Conservation (phyloP, 208 protist genomes). For the Crithidia mellificae region DNA sequence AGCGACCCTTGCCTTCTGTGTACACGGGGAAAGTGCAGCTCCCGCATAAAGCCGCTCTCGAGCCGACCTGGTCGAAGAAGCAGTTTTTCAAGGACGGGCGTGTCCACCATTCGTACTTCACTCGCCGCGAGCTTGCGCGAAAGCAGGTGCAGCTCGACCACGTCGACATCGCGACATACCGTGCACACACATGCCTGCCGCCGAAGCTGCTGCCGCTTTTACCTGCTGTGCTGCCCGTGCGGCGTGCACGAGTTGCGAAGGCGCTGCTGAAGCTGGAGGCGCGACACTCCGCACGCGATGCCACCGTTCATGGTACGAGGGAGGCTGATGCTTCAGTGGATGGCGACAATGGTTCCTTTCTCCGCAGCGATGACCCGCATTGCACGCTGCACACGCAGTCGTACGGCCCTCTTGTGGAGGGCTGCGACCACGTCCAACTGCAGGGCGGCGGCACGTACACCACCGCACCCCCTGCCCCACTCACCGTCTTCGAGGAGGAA, state of each 20-base stretch:
- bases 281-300: not conserved
- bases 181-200: slow-evolving; percentile 14
- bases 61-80: not conserved
- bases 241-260: slow-evolving; percentile 25
- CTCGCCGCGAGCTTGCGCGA: not conserved
- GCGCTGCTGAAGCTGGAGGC: slow-evolving; percentile 11
- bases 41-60: not conserved
- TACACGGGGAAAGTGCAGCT: slow-evolving; percentile 23
- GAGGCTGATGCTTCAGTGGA: too few species aligned
- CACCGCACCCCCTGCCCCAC: slow-evolving; percentile 1
- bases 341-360: too few species aligned
- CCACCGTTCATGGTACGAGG: too few species aligned
- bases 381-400: slow-evolving; percentile 27
- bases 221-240: slow-evolving; percentile 21
- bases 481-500: slow-evolving; percentile 33
- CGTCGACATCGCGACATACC: slow-evolving; percentile 22
- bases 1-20: slow-evolving; percentile 19
- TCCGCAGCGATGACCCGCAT: slow-evolving; percentile 15
- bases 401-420: slow-evolving; percentile 11
- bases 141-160: slow-evolving; percentile 23
- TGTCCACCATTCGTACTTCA: not conserved
- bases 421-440: not conserved
- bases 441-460: slow-evolving; percentile 4
- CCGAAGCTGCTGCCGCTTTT: slow-evolving; percentile 10
- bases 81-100: not conserved